phyloP scores from a whole-genome alignment of 257 asterid species.

The Lantana camara region DNA sequence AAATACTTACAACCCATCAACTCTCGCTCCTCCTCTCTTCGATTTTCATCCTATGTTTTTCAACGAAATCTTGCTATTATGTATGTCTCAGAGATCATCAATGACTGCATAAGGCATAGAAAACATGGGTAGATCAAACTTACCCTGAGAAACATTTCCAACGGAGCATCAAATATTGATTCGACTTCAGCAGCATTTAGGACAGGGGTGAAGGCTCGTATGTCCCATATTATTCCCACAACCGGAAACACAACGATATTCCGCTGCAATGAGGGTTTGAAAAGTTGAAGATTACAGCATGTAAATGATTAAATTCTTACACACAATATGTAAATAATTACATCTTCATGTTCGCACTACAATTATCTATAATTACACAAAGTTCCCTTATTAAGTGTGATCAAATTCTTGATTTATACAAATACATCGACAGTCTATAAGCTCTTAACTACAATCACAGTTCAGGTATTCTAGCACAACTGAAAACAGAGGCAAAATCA shows the following conservation, averaged over 20 bases:
- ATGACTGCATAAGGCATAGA: background rate
- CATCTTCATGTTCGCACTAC: too few species aligned
- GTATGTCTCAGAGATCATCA: background rate
- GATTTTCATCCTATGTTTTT: constrained; percentile 59
- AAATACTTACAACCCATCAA: constrained; percentile 62
- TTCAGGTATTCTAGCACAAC: background rate
- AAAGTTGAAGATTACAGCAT: constrained; percentile 13
- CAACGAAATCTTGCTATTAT: background rate
- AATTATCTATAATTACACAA: too few species aligned
- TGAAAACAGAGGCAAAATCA: background rate
- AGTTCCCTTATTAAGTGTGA: too few species aligned
- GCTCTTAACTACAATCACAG: too few species aligned
- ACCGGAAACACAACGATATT: constrained; percentile 73
- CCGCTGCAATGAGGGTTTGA: constrained; percentile 41
- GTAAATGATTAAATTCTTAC: too few species aligned
- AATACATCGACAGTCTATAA: too few species aligned
- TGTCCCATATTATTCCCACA: constrained; percentile 67
- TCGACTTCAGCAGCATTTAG: constrained; percentile 77
- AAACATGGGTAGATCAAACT: background rate
- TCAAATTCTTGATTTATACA: too few species aligned
- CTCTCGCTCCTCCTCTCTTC: constrained; percentile 60
- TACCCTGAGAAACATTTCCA: constrained; percentile 87
- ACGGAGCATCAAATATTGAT: constrained; percentile 71
- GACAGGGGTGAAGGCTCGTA: constrained; percentile 44
- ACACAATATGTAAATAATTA: too few species aligned